Conservation (phyloP, 345 rosid genomes). For the Dipteronia sinensis region DNA sequence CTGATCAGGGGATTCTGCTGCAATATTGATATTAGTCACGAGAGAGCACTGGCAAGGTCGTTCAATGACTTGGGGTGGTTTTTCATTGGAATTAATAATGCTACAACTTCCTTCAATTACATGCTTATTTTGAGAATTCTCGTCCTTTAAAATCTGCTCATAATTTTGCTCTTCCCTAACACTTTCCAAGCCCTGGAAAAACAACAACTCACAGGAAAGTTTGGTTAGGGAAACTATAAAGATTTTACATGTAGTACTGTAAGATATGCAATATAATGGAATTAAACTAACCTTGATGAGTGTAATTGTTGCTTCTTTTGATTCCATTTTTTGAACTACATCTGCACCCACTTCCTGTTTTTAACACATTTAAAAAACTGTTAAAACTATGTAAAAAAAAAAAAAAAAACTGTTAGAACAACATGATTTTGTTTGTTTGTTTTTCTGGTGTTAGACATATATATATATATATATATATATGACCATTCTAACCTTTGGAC, state of each 20-base stretch:
- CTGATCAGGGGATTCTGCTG: slow-evolving; percentile 31
- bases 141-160: neutral
- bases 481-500: no score
- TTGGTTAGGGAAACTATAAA: neutral
- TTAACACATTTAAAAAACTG: no score
- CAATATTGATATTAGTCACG: neutral
- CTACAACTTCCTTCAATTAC: neutral
- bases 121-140: neutral
- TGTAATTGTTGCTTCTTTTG: slow-evolving; percentile 26
- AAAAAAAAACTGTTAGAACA: neutral
- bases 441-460: neutral
- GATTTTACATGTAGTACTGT: neutral
- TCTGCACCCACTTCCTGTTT: slow-evolving; percentile 48
- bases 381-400: no score
- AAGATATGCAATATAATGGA: neutral
- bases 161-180: neutral
- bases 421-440: neutral
- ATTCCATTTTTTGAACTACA: slow-evolving; percentile 38
- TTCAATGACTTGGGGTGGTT: slow-evolving; percentile 12
- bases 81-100: neutral
- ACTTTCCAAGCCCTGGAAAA: slow-evolving; percentile 27
- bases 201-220: neutral
- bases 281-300: slow-evolving; percentile 24
- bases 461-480: no score
- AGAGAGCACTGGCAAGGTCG: slow-evolving; percentile 44